Evolutionary conservation across 805 yeast species (phyloP).

Genomic region (Barnettozyma botsteinii): DNA sequence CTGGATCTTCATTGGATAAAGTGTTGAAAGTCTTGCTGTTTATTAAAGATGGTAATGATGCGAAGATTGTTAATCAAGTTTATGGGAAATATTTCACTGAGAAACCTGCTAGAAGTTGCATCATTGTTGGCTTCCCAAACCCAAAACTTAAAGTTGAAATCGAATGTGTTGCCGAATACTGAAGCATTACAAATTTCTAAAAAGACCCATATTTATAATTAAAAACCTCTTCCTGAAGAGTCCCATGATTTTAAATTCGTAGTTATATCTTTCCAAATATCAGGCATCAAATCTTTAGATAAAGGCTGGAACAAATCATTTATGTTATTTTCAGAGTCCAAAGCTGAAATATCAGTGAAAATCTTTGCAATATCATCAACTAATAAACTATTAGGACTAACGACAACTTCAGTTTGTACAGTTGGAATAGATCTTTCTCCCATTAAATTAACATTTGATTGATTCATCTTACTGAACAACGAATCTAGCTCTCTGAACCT

Average conservation of each 20-base stretch:
- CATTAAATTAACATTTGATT: background rate
- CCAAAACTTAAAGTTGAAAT: constrained; percentile 43
- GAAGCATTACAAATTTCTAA: no score
- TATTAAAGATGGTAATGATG: constrained; percentile 38
- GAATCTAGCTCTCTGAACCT: constrained; percentile 24
- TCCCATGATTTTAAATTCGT: constrained; percentile 21
- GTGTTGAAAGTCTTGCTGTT: constrained; percentile 47
- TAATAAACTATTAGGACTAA: constrained; percentile 17
- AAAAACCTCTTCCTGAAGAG: constrained; percentile 13
- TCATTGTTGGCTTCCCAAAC: constrained; percentile 47
- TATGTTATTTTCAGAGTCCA: constrained; percentile 6
- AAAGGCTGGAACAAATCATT: constrained; percentile 16
- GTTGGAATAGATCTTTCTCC: background rate
- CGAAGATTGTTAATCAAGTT: constrained; percentile 38
- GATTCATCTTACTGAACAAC: constrained; percentile 14
- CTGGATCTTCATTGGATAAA: constrained; percentile 41
- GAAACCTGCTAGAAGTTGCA: constrained; percentile 49
- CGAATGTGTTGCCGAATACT: constrained; percentile 40
- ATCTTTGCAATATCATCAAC: constrained; percentile 19
- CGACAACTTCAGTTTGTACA: background rate
- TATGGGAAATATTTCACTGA: constrained; percentile 41
- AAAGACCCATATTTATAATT: no score
- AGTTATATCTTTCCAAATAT: constrained; percentile 20
- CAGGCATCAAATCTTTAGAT: constrained; percentile 16
- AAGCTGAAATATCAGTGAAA: constrained; percentile 13